phyloP scores from a whole-genome alignment of 257 asterid species.

The Haberlea rhodopensis region DNA sequence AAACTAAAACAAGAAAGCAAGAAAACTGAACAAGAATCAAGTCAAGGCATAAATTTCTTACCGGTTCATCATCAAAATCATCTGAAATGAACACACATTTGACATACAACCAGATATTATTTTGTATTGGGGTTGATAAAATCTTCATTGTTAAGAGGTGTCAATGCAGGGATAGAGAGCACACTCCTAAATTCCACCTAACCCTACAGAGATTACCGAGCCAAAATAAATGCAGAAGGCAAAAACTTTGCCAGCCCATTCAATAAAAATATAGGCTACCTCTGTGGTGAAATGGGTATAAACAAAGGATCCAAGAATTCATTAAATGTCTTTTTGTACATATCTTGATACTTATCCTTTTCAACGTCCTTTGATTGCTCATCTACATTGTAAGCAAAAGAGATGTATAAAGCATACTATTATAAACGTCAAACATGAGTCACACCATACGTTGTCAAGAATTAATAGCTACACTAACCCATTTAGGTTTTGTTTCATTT shows the following conservation, averaged over 20 bases:
- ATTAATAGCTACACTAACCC: conserved; percentile 54
- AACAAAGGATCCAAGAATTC: conserved; percentile 92
- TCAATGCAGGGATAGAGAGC: conserved; percentile 93
- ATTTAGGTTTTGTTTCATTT: conserved; percentile 94
- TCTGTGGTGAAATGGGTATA: conserved; percentile 91
- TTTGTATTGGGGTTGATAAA: conserved; percentile 90
- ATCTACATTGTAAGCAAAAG: conserved; percentile 44
- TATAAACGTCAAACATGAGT: neutral
- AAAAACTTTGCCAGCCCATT: conserved; percentile 2
- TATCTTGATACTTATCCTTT: conserved; percentile 81
- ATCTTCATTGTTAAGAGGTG: conserved; percentile 94
- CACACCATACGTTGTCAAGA: neutral
- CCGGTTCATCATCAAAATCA: conserved; percentile 98
- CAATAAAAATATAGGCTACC: conserved; percentile 41
- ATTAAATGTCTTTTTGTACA: conserved; percentile 86
- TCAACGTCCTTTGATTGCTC: conserved; percentile 92
- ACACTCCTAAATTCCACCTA: conserved; percentile 98
- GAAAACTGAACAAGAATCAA: too few species aligned
- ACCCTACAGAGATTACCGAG: conserved; percentile 54
- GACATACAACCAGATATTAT: conserved; percentile 83
- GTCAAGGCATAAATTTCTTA: conserved; percentile 33
- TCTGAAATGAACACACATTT: conserved; percentile 96
- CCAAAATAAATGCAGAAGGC: conserved; percentile 16
- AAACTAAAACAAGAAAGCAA: too few species aligned
- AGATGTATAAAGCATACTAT: neutral